These are phyloP conservation scores for Fraxinus anomala DNA, from an alignment of 257 asterid species.

Conservation along the genomic window DNA sequence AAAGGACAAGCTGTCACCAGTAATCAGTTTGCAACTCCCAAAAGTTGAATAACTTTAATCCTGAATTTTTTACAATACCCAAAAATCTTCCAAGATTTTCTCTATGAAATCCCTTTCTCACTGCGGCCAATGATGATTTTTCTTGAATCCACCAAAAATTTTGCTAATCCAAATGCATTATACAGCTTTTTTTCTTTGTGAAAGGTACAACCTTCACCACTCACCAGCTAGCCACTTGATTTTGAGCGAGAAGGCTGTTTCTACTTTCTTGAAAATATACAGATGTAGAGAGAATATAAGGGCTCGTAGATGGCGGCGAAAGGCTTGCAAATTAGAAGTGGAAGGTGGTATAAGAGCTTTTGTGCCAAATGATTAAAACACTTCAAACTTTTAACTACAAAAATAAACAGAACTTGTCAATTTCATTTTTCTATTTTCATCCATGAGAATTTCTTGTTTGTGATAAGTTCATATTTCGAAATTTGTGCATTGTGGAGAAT, in stretches of 20 bases:
- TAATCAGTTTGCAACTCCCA: slow-evolving; percentile 17
- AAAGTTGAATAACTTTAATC: slow-evolving; percentile 30
- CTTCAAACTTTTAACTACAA: background rate
- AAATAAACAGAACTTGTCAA: background rate
- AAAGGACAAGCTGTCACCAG: slow-evolving; percentile 16
- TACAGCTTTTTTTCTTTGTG: slow-evolving; percentile 29
- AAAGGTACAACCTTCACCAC: slow-evolving; percentile 40
- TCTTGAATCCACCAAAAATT: slow-evolving; percentile 50
- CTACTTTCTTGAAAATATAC: slow-evolving; percentile 23
- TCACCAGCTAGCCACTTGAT: slow-evolving; percentile 48
- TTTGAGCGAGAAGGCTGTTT: slow-evolving; percentile 42
- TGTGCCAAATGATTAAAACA: background rate
- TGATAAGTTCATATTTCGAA: slow-evolving; percentile 26
- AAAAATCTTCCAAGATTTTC: slow-evolving; percentile 32
- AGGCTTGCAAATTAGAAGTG: slow-evolving; percentile 31
- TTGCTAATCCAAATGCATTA: slow-evolving; percentile 55
- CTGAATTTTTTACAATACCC: slow-evolving; percentile 21
- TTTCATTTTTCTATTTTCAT: background rate
- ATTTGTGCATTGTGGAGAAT: slow-evolving; percentile 26
- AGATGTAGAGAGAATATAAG: slow-evolving; percentile 8
- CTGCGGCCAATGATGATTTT: slow-evolving; percentile 36
- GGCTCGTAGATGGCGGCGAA: slow-evolving; percentile 47
- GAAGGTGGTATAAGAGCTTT: background rate
- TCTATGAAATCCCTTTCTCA: slow-evolving; percentile 22
- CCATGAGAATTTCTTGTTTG: background rate